Evolutionary conservation across 1,139 yeast genomes (phyloP), one percentile per base, ranked within the genome.

Genomic region (Debaryomyces nepalensis): DNA sequence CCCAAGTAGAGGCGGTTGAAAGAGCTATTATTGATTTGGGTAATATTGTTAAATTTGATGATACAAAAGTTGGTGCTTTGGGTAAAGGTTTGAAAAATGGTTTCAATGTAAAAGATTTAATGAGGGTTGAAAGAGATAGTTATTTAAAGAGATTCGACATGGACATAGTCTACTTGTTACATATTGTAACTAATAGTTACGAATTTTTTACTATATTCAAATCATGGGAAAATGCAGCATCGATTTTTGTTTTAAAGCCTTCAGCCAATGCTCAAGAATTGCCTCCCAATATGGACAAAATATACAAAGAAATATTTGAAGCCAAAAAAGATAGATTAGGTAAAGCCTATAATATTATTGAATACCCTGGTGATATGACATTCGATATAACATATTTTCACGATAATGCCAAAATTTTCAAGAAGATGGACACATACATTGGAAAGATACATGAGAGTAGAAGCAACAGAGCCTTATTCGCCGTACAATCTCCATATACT

Each of bases 31-130:
- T 95, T 50, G 84, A 84, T 29, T 67, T 93, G 24, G 99, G 99
- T 2, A 75, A 83, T 19, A 72, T 79, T 8, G 87, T 93, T 20
- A 73, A 74, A 23, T 84, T 90, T 50, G 87, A 81, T 51, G 82
- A 79, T 48, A 75, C 87, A 0, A 71, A 75, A 42, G 81, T 89
- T 12, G 97, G 97, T 12, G 80, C 93, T 1, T 70, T 93, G n/a
- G 96, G 97, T 7, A 81, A 78, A 54, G 96, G 97, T 19, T 68
- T 95, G 47, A 90, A 88, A 52, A 76, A 79, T 46, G 99, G 99
- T 0, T 95, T 95, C 63, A 81, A 84, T 15, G 59, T 79, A 45
- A 78, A 77, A 42, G 84, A 86, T 59, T 64, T 87, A 39, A 62
- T 68, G 14, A 64, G 69, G 51, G 65, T 75, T 4, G 77, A 75